Base-by-base conservation (phyloP, 352 stramenopile genomes). In the Pythium plurisporium region DNA sequence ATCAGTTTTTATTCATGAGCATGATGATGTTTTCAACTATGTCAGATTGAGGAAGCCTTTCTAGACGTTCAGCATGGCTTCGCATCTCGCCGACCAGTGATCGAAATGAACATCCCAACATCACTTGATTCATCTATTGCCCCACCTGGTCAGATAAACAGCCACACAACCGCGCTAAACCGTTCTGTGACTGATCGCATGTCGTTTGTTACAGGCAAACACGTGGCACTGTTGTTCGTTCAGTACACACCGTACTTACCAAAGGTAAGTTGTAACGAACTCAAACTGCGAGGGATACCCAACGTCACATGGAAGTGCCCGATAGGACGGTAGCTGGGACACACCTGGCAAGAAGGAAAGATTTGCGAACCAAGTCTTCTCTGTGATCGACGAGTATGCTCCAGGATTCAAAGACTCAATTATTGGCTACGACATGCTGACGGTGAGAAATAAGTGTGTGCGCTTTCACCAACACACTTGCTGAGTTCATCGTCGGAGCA, bases 51-150 rank as follows among this genome's bases (percentile, higher is more conserved):
- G 57, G 72, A 87, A 42, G 89, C 89, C 12, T 96, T 84, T 56
- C 43, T 88, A n/a, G 84, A 96, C 38, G 85, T 81, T 11, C 76
- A 93, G 40, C 65, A 75, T 45, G 83, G 83, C 44, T 72, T 79
- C 31, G 67, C 74, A 12, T 91, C 89, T 12, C 76, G 58, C 38
- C 75, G 85, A 26, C 89, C 89, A 37, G 72, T 97, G 14, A 92
- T 97, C 40, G 89, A 97, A 57, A 95, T 97, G 89, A 96, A 93
- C 33, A 79, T 97, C 12, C 89, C 89, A 4, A 96, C 89, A 3
- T 88, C 83, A 0, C 37, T 97, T 7, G 89, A 97, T 52, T 57
- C 61, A 6, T 85, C 85, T 1, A 89, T 93, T 57, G 79, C 82
- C 12, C 82, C 82, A 8, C 71, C 73, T 72, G 82, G 82, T 89